Conservation (phyloP, 768 basidiomycete species). For the Pulveroboletus frians region DNA sequence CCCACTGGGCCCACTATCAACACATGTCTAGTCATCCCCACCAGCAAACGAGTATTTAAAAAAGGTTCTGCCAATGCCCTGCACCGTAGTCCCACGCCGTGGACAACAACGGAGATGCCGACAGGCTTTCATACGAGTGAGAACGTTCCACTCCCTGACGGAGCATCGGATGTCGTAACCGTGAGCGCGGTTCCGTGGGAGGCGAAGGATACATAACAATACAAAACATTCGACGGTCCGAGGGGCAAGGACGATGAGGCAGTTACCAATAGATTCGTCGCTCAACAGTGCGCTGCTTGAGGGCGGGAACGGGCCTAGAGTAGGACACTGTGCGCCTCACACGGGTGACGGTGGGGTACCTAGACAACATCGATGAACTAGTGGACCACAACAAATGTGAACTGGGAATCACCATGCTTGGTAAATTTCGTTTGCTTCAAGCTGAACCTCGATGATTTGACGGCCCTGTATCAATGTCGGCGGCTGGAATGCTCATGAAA, state of each 20-base stretch:
- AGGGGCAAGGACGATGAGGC: background rate
- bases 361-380: conserved; percentile 22
- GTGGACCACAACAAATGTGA: background rate
- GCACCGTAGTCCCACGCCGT: conserved; percentile 17
- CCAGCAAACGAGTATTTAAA: conserved; percentile 3
- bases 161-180: conserved; percentile 49
- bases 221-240: conserved; percentile 28
- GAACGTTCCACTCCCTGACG: conserved; percentile 38
- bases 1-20: conserved; percentile 12
- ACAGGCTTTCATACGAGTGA: conserved; percentile 18
- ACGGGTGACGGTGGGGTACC: conserved; percentile 77
- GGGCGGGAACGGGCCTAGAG: conserved; percentile 39
- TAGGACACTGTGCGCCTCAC: conserved; percentile 70
- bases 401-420: conserved; percentile 51
- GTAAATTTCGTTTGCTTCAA: conserved; percentile 65
- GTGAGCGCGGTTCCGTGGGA: background rate
- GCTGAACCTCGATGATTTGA: conserved; percentile 77
- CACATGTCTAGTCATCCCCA: conserved; percentile 16
- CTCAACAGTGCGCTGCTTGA: conserved; percentile 58
- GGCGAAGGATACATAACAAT: conserved; percentile 28
- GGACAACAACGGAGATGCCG: conserved; percentile 6
- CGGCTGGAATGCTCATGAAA: background rate
- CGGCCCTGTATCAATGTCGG: conserved; percentile 51
- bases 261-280: conserved; percentile 71
- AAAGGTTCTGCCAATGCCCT: conserved; percentile 11